phyloP scores from a whole-genome alignment of 108 stramenopile genomes.

The Craspedostauros australis region DNA sequence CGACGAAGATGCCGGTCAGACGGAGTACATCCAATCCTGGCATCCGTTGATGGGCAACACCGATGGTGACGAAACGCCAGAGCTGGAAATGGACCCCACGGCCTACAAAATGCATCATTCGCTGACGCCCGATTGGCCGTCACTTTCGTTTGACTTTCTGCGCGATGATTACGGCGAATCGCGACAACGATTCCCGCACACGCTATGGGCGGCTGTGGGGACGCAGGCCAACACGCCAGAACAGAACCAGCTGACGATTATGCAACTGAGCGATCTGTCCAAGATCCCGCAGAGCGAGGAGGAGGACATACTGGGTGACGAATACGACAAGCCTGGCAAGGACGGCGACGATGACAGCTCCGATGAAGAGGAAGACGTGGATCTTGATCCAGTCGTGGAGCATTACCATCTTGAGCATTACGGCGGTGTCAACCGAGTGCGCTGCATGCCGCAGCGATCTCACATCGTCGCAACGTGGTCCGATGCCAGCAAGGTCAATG shows the following conservation, averaged over 20 bases:
- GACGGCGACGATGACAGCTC: conserved; percentile 37
- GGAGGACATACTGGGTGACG: conserved; percentile 66
- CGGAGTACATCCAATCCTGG: conserved; percentile 40
- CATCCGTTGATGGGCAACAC: conserved; percentile 33
- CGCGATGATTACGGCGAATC: conserved; percentile 80
- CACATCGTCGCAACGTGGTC: conserved; percentile 93
- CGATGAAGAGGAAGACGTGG: conserved; percentile 79
- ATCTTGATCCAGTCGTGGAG: conserved; percentile 84
- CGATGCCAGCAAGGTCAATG: conserved; percentile 79
- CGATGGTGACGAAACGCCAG: conserved; percentile 12
- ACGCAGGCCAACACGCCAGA: conserved; percentile 82
- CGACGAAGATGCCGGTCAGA: conserved; percentile 34
- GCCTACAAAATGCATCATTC: conserved; percentile 98
- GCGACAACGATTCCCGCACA: conserved; percentile 85
- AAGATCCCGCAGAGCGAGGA: conserved; percentile 67
- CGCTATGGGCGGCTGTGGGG: conserved; percentile 82
- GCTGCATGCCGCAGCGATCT: conserved; percentile 86
- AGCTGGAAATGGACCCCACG: conserved; percentile 90
- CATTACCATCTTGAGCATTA: conserved; percentile 70
- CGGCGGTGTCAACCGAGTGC: conserved; percentile 94
- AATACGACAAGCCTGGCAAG: conserved; percentile 67
- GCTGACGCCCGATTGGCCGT: conserved; percentile 92
- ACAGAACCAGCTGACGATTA: conserved; percentile 75
- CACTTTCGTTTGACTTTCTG: conserved; percentile 88
- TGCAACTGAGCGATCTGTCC: conserved; percentile 84